Conservation (phyloP, 441 rosid genomes). For the Arabidopsis lyrata region DNA sequence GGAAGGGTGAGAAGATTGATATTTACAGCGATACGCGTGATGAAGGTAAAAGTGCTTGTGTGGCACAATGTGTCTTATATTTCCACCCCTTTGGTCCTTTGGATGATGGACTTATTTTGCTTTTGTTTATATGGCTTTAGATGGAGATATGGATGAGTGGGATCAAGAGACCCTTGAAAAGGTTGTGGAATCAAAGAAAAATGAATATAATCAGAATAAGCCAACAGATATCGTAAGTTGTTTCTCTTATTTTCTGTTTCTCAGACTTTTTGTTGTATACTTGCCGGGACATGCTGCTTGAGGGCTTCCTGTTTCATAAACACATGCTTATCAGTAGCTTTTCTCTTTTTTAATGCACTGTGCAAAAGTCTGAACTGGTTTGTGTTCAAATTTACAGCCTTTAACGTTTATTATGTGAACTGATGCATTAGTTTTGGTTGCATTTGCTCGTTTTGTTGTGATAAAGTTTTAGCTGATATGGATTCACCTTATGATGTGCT, state of each 20-base stretch:
- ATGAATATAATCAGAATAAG: conserved; percentile 82
- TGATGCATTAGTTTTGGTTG: conserved; percentile 13
- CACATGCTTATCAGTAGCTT: background rate
- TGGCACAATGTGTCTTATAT: background rate
- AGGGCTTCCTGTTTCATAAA: background rate
- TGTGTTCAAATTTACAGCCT: conserved; percentile 10
- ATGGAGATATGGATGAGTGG: conserved; percentile 93
- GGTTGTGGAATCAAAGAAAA: conserved; percentile 87
- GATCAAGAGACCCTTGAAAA: conserved; percentile 95
- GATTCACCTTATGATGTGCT: conserved; percentile 21
- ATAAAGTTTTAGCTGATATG: conserved; percentile 27
- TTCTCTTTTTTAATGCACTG: conserved; percentile 18
- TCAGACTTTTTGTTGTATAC: background rate
- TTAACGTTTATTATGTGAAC: background rate
- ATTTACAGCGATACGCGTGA: conserved; percentile 89
- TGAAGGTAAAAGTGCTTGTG: conserved; percentile 50
- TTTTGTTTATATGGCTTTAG: conserved; percentile 23
- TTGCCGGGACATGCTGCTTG: background rate
- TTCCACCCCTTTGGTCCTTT: background rate
- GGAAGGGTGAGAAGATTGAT: conserved; percentile 95
- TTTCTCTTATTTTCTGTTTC: conserved; percentile 21
- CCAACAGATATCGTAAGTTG: conserved; percentile 89
- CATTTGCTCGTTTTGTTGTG: background rate
- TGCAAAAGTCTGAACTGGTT: background rate
- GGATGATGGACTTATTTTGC: conserved; percentile 12